Base-by-base conservation (phyloP, 148 eudicot species). In the Amaranthus palmeri region DNA sequence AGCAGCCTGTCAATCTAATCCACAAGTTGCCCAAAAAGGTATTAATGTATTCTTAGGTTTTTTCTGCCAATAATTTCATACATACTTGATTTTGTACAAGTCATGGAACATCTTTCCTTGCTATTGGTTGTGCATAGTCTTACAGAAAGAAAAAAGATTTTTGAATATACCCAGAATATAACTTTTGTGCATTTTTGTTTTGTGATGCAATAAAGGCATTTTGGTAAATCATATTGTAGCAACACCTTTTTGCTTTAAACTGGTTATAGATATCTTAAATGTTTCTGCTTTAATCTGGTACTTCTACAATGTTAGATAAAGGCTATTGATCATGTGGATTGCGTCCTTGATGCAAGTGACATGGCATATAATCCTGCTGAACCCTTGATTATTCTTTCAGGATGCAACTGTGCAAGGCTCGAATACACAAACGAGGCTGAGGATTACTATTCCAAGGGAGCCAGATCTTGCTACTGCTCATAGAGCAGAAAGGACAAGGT, bases 21-120 rank as follows among this genome's bases (percentile, higher is more conserved):
- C 98, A 88, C 77, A 92, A 92, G 85, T 81, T 63, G 65, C 88
- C 96, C 36, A 90, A 85, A 68, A 87, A 75, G 92, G 98, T 92
- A 83, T 60, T 41, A 44, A 66, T 11, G 41, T 55, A 17, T 13
- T 54, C 25, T 61, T 49, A 68, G 10, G 46, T 11, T 54, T 66
- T n/a, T 59, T 44, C 59, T 49, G 15, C 46, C 44, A 56, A 9
- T 60, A 17, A 59, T 67, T 63, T 12, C 42, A 36, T 18, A 41
- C 3, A 59, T 50, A 10, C 14, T 50, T 53, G 41, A 44, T 51
- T 50, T 45, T 52, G 8, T 1, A 17, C 43, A 42, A n/a, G 36
- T 47, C 3, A 47, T 46, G 11, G 13, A 44, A 17, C 40, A 25
- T 61, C 46, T 61, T 41, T 10, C 11, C 46, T 36, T 56, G 17